Evolutionary conservation across 2,329 filamentous ascomycete species (phyloP).

Genomic region (Microdochium paspali): DNA sequence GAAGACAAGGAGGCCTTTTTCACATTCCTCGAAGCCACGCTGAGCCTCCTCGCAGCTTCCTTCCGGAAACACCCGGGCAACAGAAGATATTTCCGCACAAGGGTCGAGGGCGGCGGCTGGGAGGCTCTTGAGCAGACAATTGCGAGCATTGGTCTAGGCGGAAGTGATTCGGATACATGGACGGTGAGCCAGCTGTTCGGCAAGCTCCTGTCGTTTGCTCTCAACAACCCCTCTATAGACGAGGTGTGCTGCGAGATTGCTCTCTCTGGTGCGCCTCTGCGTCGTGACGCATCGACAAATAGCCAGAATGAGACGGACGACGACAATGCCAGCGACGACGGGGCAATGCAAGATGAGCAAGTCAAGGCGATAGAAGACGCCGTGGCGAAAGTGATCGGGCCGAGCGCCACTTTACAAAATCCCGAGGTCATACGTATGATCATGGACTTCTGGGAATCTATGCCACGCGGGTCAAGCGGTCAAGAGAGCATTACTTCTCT

Average conservation of each 20-base stretch:
- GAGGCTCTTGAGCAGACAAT: conserved; percentile 64
- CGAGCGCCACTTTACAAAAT: conserved; percentile 45
- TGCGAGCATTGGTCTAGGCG: conserved; percentile 55
- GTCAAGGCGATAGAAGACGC: conserved; percentile 22
- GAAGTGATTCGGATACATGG: conserved; percentile 58
- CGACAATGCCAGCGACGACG: conserved; percentile 8
- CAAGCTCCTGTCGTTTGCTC: conserved; percentile 68
- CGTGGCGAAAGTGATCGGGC: conserved; percentile 38
- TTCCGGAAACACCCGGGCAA: conserved; percentile 79
- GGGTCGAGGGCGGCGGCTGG: conserved; percentile 72
- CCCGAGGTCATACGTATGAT: conserved; percentile 54
- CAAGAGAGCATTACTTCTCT: conserved; percentile 46
- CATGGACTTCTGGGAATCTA: conserved; percentile 54
- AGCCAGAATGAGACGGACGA: conserved; percentile 10
- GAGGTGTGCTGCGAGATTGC: conserved; percentile 48
- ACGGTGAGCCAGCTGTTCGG: conserved; percentile 69
- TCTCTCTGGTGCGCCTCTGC: conserved; percentile 5
- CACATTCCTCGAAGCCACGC: conserved; percentile 58
- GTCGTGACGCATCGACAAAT: conserved; percentile 4
- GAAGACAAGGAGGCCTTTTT: conserved; percentile 58
- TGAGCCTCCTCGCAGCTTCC: conserved; percentile 65
- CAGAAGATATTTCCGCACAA: conserved; percentile 72
- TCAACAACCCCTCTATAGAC: conserved; percentile 69
- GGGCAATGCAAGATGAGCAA: conserved; percentile 12
- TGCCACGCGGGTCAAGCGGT: conserved; percentile 36